Conservation (phyloP, 2,329 filamentous ascomycete genomes). For the Podosphaera xanthii region DNA sequence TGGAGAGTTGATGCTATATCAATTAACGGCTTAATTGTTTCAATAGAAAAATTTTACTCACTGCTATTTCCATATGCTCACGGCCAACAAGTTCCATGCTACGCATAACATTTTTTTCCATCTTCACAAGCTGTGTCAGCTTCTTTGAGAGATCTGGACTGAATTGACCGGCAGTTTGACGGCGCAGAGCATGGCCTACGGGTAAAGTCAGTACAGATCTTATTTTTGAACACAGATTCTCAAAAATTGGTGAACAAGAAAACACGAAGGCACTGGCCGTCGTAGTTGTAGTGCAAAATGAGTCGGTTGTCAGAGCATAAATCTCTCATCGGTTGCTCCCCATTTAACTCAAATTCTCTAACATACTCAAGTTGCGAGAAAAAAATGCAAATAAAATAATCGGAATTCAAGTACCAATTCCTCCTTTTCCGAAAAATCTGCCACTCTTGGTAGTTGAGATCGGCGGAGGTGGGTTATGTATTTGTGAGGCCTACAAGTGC, state of each 20-base stretch:
- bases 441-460: conserved; percentile 76
- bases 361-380: conserved; percentile 15
- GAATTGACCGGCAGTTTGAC: conserved; percentile 55
- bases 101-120: conserved; percentile 99
- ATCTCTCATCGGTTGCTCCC: neutral
- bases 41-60: conserved; percentile 27
- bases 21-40: conserved; percentile 5
- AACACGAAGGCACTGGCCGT: neutral
- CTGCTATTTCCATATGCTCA: conserved; percentile 95
- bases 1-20: conserved; percentile 79
- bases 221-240: neutral
- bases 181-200: conserved; percentile 50
- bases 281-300: neutral
- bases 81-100: conserved; percentile 86
- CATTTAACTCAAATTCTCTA: neutral
- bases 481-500: conserved; percentile 24
- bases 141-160: conserved; percentile 80
- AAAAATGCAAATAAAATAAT: conserved; percentile 4
- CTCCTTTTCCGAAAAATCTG: conserved; percentile 68
- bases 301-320: neutral
- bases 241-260: neutral
- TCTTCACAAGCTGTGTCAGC: conserved; percentile 93
- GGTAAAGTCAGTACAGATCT: neutral
- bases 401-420: conserved; percentile 40
- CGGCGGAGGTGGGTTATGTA: conserved; percentile 83